Evolutionary conservation across 805 yeast species (phyloP).

Genomic region (Myxozyma sirexii): DNA sequence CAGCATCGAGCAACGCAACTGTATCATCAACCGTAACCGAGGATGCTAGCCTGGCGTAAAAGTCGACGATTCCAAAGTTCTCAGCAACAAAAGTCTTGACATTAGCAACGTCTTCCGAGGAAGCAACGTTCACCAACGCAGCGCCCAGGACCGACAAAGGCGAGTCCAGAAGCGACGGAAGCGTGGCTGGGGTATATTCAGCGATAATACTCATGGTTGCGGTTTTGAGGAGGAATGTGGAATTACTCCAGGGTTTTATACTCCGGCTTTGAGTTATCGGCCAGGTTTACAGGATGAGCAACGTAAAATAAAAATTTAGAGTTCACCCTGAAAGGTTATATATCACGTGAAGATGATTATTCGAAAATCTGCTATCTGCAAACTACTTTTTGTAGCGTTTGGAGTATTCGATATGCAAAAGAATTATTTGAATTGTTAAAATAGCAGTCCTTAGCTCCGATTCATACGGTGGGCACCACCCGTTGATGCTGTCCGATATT

Average conservation of each 20-base stretch:
- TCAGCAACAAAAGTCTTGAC: constrained; percentile 10
- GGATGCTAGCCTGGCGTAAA: constrained; percentile 34
- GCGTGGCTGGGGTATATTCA: background rate
- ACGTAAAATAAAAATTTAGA: background rate
- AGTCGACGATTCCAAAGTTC: constrained; percentile 37
- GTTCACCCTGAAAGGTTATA: background rate
- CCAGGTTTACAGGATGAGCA: background rate
- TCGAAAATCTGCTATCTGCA: too few species aligned
- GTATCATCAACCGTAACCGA: constrained; percentile 49
- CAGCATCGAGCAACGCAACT: constrained; percentile 61
- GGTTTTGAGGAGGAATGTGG: background rate
- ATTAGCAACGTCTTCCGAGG: constrained; percentile 13
- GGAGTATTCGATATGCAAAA: too few species aligned
- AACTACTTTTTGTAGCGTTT: too few species aligned
- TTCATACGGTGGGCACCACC: background rate
- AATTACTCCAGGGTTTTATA: background rate
- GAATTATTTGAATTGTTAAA: too few species aligned
- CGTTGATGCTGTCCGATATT: background rate
- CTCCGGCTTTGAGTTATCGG: too few species aligned
- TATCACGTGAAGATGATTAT: background rate
- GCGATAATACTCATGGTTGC: constrained; percentile 17
- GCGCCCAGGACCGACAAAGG: constrained; percentile 21
- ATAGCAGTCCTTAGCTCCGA: background rate
- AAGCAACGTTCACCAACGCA: constrained; percentile 15
- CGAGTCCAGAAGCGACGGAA: constrained; percentile 10